Conservation (phyloP, 176 grass and related monocot genomes). For the Zizania latifolia region DNA sequence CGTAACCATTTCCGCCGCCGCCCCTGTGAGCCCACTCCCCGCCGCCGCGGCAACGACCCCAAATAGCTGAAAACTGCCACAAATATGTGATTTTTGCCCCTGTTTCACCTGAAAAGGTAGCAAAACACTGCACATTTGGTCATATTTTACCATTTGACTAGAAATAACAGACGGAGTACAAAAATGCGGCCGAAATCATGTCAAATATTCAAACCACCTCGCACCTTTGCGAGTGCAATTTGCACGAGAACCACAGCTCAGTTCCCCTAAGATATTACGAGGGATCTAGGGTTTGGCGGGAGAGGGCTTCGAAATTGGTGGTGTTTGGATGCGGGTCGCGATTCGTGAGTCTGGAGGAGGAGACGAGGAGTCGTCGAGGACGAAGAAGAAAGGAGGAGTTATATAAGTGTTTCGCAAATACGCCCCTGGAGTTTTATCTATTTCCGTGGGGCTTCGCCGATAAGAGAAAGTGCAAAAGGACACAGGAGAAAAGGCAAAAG, state of each 20-base stretch:
- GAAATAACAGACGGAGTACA: no score
- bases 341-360: slow-evolving; percentile 8
- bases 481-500: neutral
- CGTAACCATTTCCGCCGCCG: no score
- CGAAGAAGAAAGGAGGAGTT: no score
- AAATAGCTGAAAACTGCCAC: neutral
- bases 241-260: neutral
- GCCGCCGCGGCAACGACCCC: neutral
- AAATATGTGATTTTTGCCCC: neutral
- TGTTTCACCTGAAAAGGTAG: slow-evolving; percentile 10
- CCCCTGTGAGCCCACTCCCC: no score
- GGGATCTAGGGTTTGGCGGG: neutral
- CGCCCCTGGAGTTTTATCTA: neutral
- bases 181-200: no score
- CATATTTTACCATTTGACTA: neutral
- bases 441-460: neutral
- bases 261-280: neutral
- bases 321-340: slow-evolving; percentile 22
- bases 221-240: neutral
- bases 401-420: neutral
- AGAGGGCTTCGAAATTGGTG: neutral
- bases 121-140: neutral
- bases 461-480: slow-evolving; percentile 11
- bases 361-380: neutral
- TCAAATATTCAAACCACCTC: no score